Base-by-base conservation (phyloP, 257 asterid genomes). In the Hygrophila difformis region DNA sequence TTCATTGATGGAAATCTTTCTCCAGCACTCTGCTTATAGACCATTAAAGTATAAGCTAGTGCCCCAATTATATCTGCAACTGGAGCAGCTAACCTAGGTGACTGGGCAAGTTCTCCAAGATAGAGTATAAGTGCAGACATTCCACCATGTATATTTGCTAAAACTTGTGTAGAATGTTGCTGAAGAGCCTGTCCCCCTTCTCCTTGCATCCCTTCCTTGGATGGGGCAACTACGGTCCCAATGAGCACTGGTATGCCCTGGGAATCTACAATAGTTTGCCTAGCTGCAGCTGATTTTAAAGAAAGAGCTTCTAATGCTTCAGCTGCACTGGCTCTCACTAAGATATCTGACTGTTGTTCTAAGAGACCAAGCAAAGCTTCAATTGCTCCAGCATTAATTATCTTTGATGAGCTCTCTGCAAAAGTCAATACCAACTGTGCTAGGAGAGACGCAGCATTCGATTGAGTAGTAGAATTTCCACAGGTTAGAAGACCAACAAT, bases 21-120 rank as follows among this genome's bases (percentile, higher is more conserved):
- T 57, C 57, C 77, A 44, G 63, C 72, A 56, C 54, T 64, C 51
- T 48, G 67, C 74, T 71, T 66, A 71, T 80, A 87, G 54, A 78
- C 65, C 82, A 70, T 78, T 45, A 83, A 66, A 55, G 81, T 44
- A 76, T 83, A 84, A 64, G 97, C 92, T 61, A 87, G 95, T 47
- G 88, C 89, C 42, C 97, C 97, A 23, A 87, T 47, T 49, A 78
- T 83, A 58, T 87, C 97, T n/a, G 95, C 59, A 60, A 83, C 95
- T 20, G 87, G 93, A 64, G 88, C 91, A 29, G 93, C 67, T 60
- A 80, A 66, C 58, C 94, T 69, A n/a, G 95, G 78, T 28, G 93
- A 75, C 66, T 71, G 93, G 34, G 95, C 71, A 66, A 87, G 88
- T 65, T 80, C 92, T 47, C 86, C 92, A 36, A 87, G 93, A 65